phyloP scores from a whole-genome alignment of 129 eudicot species.

The Escallonia rubra region DNA sequence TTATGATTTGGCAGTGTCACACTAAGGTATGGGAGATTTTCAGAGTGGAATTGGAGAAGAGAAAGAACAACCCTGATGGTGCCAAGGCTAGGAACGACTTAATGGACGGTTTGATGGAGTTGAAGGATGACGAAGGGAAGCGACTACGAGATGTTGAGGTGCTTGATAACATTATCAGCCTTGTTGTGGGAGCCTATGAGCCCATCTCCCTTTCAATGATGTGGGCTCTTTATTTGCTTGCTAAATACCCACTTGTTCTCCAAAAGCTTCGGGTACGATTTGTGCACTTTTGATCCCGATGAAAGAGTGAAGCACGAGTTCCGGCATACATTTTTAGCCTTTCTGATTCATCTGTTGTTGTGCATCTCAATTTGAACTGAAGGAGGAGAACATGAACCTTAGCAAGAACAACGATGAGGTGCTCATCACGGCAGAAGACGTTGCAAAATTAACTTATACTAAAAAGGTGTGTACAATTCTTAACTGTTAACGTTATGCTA shows the following conservation, averaged over 20 bases:
- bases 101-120: conserved; percentile 35
- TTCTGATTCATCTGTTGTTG: neutral
- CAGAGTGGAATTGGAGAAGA: conserved; percentile 33
- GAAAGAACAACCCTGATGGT: conserved; percentile 10
- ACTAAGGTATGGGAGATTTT: conserved; percentile 25
- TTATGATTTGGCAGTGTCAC: conserved; percentile 25
- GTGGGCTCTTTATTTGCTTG: conserved; percentile 44
- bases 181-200: conserved; percentile 25
- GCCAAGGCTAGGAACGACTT: conserved; percentile 15
- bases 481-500: too few species aligned
- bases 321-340: too few species aligned
- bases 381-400: conserved; percentile 37
- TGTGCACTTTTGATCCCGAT: neutral
- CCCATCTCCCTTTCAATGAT: conserved; percentile 26
- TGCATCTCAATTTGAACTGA: neutral
- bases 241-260: conserved; percentile 42
- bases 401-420: conserved; percentile 26
- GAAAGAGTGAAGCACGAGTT: neutral
- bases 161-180: conserved; percentile 34
- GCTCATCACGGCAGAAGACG: conserved; percentile 27
- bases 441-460: conserved; percentile 24
- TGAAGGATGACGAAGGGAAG: conserved; percentile 40
- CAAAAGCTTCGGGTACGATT: conserved; percentile 38
- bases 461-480: conserved; percentile 16
- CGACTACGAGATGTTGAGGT: conserved; percentile 31